phyloP scores from a whole-genome alignment of 2,329 filamentous ascomycete species.

The Passalora sequoiae region DNA sequence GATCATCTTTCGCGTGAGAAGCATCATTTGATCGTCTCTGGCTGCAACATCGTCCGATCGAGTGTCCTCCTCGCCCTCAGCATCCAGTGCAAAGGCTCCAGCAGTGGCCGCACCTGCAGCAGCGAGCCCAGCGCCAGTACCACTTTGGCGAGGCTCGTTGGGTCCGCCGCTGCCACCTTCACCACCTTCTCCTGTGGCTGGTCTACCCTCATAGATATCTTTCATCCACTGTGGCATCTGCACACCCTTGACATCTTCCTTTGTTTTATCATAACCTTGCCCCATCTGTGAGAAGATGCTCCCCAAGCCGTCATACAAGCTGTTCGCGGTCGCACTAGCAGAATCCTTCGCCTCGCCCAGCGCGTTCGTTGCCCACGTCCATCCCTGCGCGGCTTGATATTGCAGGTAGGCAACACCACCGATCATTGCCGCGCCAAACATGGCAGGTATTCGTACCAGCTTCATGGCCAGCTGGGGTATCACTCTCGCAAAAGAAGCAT shows the following conservation, averaged over 20 bases:
- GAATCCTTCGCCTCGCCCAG: conserved; percentile 67
- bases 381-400: conserved; percentile 83
- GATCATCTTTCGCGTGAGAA: conserved; percentile 98
- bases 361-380: conserved; percentile 70
- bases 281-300: conserved; percentile 74
- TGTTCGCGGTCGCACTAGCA: conserved; percentile 63
- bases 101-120: conserved; percentile 66
- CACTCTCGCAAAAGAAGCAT: conserved; percentile 60
- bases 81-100: conserved; percentile 72
- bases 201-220: conserved; percentile 48
- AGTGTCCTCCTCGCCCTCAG: conserved; percentile 58
- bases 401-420: conserved; percentile 88
- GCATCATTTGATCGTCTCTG: conserved; percentile 98
- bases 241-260: conserved; percentile 48
- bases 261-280: conserved; percentile 77
- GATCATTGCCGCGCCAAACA: conserved; percentile 84
- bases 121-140: conserved; percentile 51
- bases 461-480: conserved; percentile 88
- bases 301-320: conserved; percentile 65
- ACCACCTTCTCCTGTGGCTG: conserved; percentile 28
- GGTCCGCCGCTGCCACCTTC: conserved; percentile 35
- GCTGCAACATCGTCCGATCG: conserved; percentile 61
- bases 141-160: conserved; percentile 37
- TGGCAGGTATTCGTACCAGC: conserved; percentile 78
- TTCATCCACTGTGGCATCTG: conserved; percentile 72